Base-by-base conservation (phyloP, 2,329 filamentous ascomycete species). In the Aspergillus uvarum region DNA sequence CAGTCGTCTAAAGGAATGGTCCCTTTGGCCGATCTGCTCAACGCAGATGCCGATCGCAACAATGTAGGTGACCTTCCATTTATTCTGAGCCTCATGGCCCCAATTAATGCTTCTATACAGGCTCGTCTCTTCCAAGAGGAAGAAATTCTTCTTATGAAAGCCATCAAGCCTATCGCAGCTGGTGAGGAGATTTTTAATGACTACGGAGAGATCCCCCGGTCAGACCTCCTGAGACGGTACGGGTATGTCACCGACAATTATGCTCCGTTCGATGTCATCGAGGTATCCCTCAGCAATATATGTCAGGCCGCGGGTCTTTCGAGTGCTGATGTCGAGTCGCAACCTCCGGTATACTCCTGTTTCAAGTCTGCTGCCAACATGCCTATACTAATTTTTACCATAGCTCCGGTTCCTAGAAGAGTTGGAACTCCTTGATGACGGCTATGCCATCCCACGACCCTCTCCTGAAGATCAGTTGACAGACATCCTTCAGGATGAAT, bases 111-210 rank as follows among this genome's bases (percentile, higher is more conserved):
- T 42, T 38, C 21, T 31, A 21, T 47, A 38, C 51, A 82, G 80
- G 83, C 86, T 21, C 83, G 84, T 49, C 80, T 88, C 0, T 86
- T 85, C 68, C 85, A 88, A 71, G 84, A 87, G 64, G 79, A 83
- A 59, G 77, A 80, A 50, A 76, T 72, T 11, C 80, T 96, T 8
- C 87, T 87, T 2, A 94, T 95, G 74, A 89, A 87, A 24, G 82
- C 89, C 0, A 80, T 93, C 60, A 85, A 87, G 48, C 77, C 84
- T 1, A 92, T 96, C 68, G 77, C 76, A 24, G 83, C 84, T 0
- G 90, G 90, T 5, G 85, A 91, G 58, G 90, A 96, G 74, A 85
- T 96, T 19, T 85, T 93, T 71, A 96, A 96, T 73, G 93, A 96
- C 76, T 96, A 96, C 66, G 93, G 93, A 0, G 87, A 92, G 5